phyloP scores from a whole-genome alignment of 1,139 yeast genomes.

The Nakaseomyces uthaithaninus region DNA sequence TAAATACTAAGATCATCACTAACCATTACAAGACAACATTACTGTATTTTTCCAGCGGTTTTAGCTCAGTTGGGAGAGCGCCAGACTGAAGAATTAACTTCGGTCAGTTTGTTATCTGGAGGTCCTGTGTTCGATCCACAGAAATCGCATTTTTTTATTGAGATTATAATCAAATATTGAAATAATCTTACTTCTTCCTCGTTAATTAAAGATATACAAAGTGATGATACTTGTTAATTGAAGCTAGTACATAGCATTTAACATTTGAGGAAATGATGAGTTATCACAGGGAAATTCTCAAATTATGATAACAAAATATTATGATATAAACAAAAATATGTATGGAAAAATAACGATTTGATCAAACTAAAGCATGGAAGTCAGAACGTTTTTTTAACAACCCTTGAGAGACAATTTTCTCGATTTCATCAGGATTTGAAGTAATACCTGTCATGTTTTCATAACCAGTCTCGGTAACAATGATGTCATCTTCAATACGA shows the following conservation, averaged over 20 bases:
- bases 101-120: slow-evolving; percentile 20
- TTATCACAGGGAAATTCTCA: too few relatives aligned
- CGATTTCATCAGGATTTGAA: slow-evolving; percentile 74
- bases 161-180: too few relatives aligned
- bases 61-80: slow-evolving; percentile 23
- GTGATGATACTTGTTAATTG: too few relatives aligned
- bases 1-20: too few relatives aligned
- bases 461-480: slow-evolving; percentile 66
- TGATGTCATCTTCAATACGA: slow-evolving; percentile 87
- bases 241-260: too few relatives aligned
- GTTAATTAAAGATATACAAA: too few relatives aligned
- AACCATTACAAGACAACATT: neutral
- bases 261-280: too few relatives aligned
- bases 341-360: too few relatives aligned
- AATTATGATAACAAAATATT: neutral
- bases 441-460: slow-evolving; percentile 80
- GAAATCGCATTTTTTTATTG: slow-evolving; percentile 53
- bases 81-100: slow-evolving; percentile 20
- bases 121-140: slow-evolving; percentile 93
- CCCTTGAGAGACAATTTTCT: slow-evolving; percentile 66
- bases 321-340: too few relatives aligned
- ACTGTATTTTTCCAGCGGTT: slow-evolving; percentile 11
- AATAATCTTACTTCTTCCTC: too few relatives aligned
- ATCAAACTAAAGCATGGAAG: slow-evolving; percentile 41
- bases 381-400: slow-evolving; percentile 51